These are phyloP conservation scores for Podila epicladia DNA, from an alignment of 192 early-diverging fungal genomes.

Conservation along the genomic window DNA sequence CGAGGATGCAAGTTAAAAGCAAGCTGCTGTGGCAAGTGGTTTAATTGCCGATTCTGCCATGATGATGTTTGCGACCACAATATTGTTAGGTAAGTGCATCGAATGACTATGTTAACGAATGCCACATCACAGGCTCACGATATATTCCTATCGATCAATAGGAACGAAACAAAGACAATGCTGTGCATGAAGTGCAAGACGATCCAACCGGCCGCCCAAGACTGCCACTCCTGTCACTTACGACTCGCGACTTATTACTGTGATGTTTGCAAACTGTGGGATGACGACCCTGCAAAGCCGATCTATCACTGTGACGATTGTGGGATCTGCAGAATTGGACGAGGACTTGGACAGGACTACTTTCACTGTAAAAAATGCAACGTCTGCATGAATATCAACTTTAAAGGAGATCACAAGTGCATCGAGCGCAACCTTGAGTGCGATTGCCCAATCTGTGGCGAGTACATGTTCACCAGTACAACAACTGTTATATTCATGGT, in stretches of 20 bases:
- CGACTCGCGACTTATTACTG: conserved; percentile 87
- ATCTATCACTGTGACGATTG: conserved; percentile 97
- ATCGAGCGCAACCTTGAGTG: conserved; percentile 91
- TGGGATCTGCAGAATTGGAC: conserved; percentile 91
- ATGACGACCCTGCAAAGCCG: conserved; percentile 80
- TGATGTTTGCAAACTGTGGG: conserved; percentile 90
- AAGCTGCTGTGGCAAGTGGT: conserved; percentile 84
- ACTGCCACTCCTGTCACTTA: conserved; percentile 76
- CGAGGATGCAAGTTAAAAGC: conserved; percentile 79
- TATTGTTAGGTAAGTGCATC: conserved; percentile 67
- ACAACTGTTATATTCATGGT: conserved; percentile 87
- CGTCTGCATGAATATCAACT: conserved; percentile 83
- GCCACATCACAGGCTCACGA: not conserved
- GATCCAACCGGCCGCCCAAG: conserved; percentile 81
- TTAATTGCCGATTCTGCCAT: conserved; percentile 85
- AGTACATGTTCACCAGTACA: conserved; percentile 92
- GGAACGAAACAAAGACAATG: conserved; percentile 76
- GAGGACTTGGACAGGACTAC: conserved; percentile 80
- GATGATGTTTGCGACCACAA: conserved; percentile 81
- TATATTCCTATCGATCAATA: not conserved
- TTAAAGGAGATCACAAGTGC: conserved; percentile 85
- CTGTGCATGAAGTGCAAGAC: conserved; percentile 92
- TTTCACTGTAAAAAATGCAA: conserved; percentile 95
- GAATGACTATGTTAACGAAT: too few relatives aligned
- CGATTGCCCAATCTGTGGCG: conserved; percentile 97